Evolutionary conservation across 345 rosid species (phyloP).

Genomic region (Hibiscus tridactylites): DNA sequence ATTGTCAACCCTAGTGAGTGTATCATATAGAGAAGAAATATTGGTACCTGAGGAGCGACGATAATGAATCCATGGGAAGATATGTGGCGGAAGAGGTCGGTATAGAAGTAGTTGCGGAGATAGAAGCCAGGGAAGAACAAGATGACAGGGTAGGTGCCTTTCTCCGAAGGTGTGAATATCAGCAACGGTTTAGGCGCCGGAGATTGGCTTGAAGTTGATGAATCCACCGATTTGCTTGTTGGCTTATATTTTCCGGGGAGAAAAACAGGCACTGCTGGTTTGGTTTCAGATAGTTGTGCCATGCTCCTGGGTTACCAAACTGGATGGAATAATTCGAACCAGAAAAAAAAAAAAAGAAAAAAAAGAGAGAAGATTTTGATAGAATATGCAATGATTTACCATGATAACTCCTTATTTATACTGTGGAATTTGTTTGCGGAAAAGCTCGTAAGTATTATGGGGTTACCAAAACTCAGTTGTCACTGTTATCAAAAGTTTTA

Average conservation of each 20-base stretch:
- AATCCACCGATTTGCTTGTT: neutral
- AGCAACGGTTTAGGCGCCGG: constrained; percentile 25
- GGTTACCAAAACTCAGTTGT: no score
- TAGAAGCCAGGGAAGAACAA: constrained; percentile 32
- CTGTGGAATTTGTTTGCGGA: no score
- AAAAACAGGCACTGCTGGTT: neutral
- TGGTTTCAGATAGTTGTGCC: neutral
- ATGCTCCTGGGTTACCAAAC: neutral
- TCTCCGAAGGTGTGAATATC: constrained; percentile 18
- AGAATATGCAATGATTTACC: no score
- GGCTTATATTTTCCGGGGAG: neutral
- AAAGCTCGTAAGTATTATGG: no score
- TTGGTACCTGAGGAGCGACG: constrained; percentile 41
- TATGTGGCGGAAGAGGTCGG: constrained; percentile 22
- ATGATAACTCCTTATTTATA: no score
- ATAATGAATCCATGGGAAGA: constrained; percentile 41
- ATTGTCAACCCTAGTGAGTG: no score
- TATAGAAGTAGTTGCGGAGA: constrained; percentile 19
- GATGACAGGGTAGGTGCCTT: constrained; percentile 27
- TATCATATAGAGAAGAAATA: neutral
- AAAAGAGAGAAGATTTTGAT: no score
- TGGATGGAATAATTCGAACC: neutral
- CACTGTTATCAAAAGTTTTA: no score
- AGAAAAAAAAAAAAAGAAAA: no score
- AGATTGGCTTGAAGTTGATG: neutral